Evolutionary conservation across 192 early-diverging fungal species (phyloP).

Genomic region (Phycomyces blakesleeanus): DNA sequence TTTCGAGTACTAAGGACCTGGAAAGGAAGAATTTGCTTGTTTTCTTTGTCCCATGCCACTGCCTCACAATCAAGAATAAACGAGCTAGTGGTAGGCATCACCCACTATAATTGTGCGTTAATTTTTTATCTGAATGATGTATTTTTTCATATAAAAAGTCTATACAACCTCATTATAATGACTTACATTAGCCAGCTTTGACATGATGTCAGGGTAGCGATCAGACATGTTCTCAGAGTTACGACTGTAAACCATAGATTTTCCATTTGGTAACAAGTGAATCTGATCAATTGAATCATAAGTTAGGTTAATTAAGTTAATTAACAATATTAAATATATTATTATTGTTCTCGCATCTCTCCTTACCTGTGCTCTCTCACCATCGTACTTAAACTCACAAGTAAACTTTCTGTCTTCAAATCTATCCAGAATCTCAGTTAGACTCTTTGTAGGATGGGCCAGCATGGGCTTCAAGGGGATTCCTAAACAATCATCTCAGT

Average conservation of each 20-base stretch:
- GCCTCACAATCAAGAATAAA: slow-evolving; percentile 99
- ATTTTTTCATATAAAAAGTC: neutral
- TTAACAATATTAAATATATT: too few relatives aligned
- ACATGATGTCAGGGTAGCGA: slow-evolving; percentile 94
- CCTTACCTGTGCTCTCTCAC: slow-evolving; percentile 85
- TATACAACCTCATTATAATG: neutral
- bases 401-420: slow-evolving; percentile 92
- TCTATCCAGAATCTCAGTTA: slow-evolving; percentile 89
- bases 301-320: too few relatives aligned
- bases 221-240: slow-evolving; percentile 92
- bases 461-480: slow-evolving; percentile 99
- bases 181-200: slow-evolving; percentile 63
- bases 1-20: slow-evolving; percentile 95
- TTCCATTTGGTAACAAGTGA: slow-evolving; percentile 76
- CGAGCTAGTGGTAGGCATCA: slow-evolving; percentile 60
- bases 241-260: slow-evolving; percentile 81
- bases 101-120: slow-evolving; percentile 19
- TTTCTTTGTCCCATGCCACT: slow-evolving; percentile 94
- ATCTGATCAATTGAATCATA: slow-evolving; percentile 49
- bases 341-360: neutral
- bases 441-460: slow-evolving; percentile 94
- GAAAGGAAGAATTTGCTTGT: slow-evolving; percentile 86
- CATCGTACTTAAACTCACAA: slow-evolving; percentile 99
- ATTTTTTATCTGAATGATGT: neutral
- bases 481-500: slow-evolving; percentile 39